These are phyloP conservation scores for Exophiala oligosperma DNA, from an alignment of 2,329 filamentous ascomycete genomes.

Conservation along the genomic window DNA sequence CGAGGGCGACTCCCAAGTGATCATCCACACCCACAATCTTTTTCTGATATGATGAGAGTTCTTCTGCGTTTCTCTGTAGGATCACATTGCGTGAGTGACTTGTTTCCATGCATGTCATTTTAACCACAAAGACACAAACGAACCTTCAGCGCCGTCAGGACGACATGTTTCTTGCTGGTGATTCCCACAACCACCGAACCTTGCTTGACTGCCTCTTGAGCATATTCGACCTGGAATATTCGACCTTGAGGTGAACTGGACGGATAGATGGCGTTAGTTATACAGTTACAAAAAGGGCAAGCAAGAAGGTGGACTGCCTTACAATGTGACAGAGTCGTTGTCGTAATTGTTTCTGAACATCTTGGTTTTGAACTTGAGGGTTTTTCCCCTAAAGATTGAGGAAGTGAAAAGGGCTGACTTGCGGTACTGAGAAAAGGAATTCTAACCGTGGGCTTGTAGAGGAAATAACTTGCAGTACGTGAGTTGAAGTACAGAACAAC, in stretches of 20 bases:
- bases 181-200: constrained; percentile 96
- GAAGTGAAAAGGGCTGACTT: neutral
- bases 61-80: constrained; percentile 89
- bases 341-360: constrained; percentile 99
- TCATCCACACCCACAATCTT: constrained; percentile 97
- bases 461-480: neutral
- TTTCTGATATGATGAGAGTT: constrained; percentile 99
- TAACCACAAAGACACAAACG: constrained; percentile 19
- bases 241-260: constrained; percentile 93
- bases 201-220: constrained; percentile 97
- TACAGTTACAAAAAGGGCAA: constrained; percentile 6
- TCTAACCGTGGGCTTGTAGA: neutral
- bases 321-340: constrained; percentile 99
- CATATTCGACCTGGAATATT: constrained; percentile 99
- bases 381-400: neutral
- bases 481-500: neutral
- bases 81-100: constrained; percentile 15
- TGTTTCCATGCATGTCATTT: constrained; percentile 2
- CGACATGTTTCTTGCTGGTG: constrained; percentile 96
- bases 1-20: constrained; percentile 92
- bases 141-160: constrained; percentile 96
- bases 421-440: constrained; percentile 4
- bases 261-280: constrained; percentile 4
- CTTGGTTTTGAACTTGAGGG: constrained; percentile 38
- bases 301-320: constrained; percentile 40